Evolutionary conservation across 345 rosid species (phyloP).

Genomic region (Eucalyptus leucophloia): DNA sequence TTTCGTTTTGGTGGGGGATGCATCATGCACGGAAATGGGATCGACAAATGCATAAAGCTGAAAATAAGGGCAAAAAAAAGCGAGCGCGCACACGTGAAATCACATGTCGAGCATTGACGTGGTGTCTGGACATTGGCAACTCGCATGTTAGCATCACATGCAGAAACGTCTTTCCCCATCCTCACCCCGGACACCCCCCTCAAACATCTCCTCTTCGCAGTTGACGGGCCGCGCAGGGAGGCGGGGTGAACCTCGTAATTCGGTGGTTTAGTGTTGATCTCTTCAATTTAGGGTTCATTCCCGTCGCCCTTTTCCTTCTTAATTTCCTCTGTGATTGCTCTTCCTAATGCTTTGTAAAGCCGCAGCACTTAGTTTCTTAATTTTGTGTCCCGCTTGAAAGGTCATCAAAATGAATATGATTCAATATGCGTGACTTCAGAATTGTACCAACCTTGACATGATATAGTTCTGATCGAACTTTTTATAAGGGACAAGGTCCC

Average conservation of each 20-base stretch:
- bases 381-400: accelerated
- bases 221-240: background rate
- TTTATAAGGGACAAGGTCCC: accelerated
- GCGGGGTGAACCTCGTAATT: background rate
- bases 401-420: background rate
- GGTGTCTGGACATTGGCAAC: background rate
- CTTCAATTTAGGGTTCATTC: background rate
- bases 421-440: accelerated
- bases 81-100: background rate
- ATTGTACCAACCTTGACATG: accelerated
- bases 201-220: background rate
- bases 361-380: background rate
- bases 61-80: background rate
- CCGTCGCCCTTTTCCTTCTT: background rate
- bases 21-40: background rate
- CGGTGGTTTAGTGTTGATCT: background rate
- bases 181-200: background rate
- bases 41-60: background rate
- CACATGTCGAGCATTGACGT: background rate
- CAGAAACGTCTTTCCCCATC: background rate
- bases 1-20: background rate
- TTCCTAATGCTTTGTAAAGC: background rate
- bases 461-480: accelerated
- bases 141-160: background rate
- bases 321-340: background rate